Conservation (phyloP, 1,139 yeast genomes). For the Taphrina populina region DNA sequence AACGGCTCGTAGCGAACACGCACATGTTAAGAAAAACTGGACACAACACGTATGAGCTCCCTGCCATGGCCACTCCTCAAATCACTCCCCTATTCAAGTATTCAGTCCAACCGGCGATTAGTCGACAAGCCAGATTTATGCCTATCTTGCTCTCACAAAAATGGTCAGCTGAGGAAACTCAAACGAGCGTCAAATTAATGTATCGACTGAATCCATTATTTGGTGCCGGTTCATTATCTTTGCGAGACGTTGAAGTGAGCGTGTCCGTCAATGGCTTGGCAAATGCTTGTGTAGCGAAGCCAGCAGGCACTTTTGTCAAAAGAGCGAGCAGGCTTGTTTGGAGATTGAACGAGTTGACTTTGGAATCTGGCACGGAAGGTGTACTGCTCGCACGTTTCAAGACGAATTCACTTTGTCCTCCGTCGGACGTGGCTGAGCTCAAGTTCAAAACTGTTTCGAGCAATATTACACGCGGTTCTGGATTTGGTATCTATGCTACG, state of each 20-base stretch:
- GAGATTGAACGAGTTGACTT: conserved; percentile 50
- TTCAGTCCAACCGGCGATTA: conserved; percentile 48
- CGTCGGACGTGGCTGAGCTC: conserved; percentile 8
- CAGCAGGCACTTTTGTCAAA: conserved; percentile 83
- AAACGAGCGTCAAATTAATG: conserved; percentile 78
- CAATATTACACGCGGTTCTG: conserved; percentile 28
- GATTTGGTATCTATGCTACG: conserved; percentile 27
- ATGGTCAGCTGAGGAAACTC: conserved; percentile 84
- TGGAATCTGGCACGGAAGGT: conserved; percentile 68
- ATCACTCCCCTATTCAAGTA: conserved; percentile 74
- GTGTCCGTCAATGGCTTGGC: conserved; percentile 54
- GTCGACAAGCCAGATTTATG: conserved; percentile 47
- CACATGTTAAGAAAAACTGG: conserved; percentile 1
- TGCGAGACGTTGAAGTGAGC: conserved; percentile 61
- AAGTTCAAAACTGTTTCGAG: conserved; percentile 20
- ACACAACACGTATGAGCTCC: conserved; percentile 3
- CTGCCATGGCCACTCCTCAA: conserved; percentile 32
- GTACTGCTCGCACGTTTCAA: conserved; percentile 47
- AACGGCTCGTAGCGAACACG: conserved; percentile 16
- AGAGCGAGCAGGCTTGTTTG: conserved; percentile 65
- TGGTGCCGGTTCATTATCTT: conserved; percentile 49
- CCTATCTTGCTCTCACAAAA: conserved; percentile 78
- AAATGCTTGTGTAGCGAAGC: conserved; percentile 76
- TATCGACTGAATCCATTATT: conserved; percentile 60
- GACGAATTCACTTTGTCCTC: conserved; percentile 42